Base-by-base conservation (phyloP, 192 early-diverging fungal genomes). In the Spizellomyces sp. region DNA sequence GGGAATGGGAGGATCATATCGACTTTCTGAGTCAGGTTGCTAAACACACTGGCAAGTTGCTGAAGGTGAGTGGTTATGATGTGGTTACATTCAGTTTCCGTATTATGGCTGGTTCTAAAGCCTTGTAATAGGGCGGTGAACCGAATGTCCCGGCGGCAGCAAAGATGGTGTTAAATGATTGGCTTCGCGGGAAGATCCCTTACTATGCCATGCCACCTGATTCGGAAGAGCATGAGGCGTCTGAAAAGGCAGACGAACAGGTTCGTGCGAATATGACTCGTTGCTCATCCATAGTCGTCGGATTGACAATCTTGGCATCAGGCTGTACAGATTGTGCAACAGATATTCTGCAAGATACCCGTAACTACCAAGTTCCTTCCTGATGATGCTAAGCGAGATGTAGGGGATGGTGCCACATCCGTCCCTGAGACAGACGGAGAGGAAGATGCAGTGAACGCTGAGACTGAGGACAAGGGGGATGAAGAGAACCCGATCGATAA, bases 131-230 rank as follows among this genome's bases (percentile, higher is more conserved):
- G 81, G 94, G 95, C 63, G 98, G 93, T 10, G 98, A 99, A 70
- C 91, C 98, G n/a, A 94, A 99, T 80, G 45, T 96, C 45, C 81
- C 84, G 12, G 91, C 91, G 21, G 93, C 96, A 12, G 90, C 98
- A 45, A 95, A 95, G 77, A 99, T 98, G 95, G 88, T 99, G 9
- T 83, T 99, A 71, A 99, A 96, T 82, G 98, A 99, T 82, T 99
- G 96, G 96, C 78, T 98, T 52, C 90, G 98, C 54, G 98, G 98
- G 19, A 94, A 94, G 74, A 93, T 99, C 75, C 98, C 98, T 27
- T 97, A 90, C 84, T 99, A 92, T 78, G 87, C 89, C 4, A 79
- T 89, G 19, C 98, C 98, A 47, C 92, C 94, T 6, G 77, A 77
- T n/a, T 57, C 70, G 9, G 70, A 71, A 6, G 78, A 75, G 10